phyloP scores from a whole-genome alignment of 192 early-diverging fungal genomes.

The Backusella luteola region DNA sequence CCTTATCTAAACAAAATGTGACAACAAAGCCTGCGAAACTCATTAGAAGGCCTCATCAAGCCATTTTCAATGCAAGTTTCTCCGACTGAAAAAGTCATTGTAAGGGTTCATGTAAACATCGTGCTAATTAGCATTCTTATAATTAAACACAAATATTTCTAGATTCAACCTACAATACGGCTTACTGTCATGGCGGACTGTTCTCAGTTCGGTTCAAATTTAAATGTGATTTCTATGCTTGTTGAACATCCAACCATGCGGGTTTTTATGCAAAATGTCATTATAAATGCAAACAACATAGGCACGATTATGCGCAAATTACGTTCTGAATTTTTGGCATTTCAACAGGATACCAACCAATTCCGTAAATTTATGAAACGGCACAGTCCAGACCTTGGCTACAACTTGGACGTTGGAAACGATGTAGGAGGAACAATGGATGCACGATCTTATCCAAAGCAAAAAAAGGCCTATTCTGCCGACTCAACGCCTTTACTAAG shows the following conservation, averaged over 20 bases:
- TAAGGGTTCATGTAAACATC: neutral
- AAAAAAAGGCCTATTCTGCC: neutral
- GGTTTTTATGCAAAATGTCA: constrained; percentile 48
- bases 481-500: neutral
- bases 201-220: constrained; percentile 57
- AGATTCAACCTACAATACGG: constrained; percentile 36
- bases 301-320: constrained; percentile 38
- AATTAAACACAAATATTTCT: neutral
- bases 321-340: constrained; percentile 37
- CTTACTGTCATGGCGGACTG: constrained; percentile 58
- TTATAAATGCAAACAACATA: constrained; percentile 43
- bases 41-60: constrained; percentile 31
- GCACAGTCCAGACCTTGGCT: constrained; percentile 33
- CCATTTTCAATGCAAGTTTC: constrained; percentile 36
- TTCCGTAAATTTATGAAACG: constrained; percentile 43
- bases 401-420: constrained; percentile 38
- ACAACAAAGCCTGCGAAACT: constrained; percentile 29
- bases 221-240: constrained; percentile 49
- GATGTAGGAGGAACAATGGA: constrained; percentile 13
- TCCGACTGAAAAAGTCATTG: constrained; percentile 13
- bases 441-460: neutral
- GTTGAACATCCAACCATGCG: constrained; percentile 55
- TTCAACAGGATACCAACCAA: constrained; percentile 40
- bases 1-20: neutral
- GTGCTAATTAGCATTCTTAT: neutral